Conservation (phyloP, 1,284 basidiomycete genomes). For the Ustilago xerochloae region DNA sequence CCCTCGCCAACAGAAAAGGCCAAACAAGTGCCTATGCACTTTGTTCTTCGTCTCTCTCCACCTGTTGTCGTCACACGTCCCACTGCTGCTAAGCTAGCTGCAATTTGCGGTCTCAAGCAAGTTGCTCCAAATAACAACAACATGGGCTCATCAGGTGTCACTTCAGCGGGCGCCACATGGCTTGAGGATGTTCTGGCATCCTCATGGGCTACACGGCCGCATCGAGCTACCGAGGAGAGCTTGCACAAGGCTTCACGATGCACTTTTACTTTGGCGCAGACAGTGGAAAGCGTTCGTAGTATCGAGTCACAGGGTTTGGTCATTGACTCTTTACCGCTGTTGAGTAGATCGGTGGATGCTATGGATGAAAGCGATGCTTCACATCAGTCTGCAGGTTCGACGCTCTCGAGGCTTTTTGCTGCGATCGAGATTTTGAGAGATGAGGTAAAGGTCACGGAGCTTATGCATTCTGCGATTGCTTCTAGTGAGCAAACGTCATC, state of each 20-base stretch:
- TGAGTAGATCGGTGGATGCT: slow-evolving; percentile 12
- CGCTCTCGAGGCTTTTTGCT: slow-evolving; percentile 33
- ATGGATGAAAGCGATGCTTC: slow-evolving; percentile 20
- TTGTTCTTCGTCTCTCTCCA: slow-evolving; percentile 32
- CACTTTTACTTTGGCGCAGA: slow-evolving; percentile 38
- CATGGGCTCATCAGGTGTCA: not conserved
- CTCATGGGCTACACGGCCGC: slow-evolving; percentile 26
- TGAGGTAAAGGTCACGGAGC: slow-evolving; percentile 44
- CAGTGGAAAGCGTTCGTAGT: slow-evolving; percentile 41
- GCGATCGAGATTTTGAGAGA: slow-evolving; percentile 42
- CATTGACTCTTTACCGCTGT: slow-evolving; percentile 36
- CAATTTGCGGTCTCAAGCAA: slow-evolving; percentile 39
- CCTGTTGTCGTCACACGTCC: slow-evolving; percentile 43
- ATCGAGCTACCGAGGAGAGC: not conserved
- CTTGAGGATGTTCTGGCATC: slow-evolving; percentile 44
- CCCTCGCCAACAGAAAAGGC: slow-evolving; percentile 3
- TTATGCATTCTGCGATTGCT: slow-evolving; percentile 37
- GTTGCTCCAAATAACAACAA: slow-evolving; percentile 5
- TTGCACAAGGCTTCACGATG: slow-evolving; percentile 11
- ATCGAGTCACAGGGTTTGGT: slow-evolving; percentile 37
- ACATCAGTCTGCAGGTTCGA: slow-evolving; percentile 3
- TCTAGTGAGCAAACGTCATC: slow-evolving; percentile 4
- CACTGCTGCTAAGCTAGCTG: slow-evolving; percentile 43
- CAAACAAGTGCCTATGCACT: slow-evolving; percentile 28
- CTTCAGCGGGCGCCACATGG: slow-evolving; percentile 22